phyloP scores from a whole-genome alignment of 2,329 filamentous ascomycete genomes.

The Nannizzia gypsea region DNA sequence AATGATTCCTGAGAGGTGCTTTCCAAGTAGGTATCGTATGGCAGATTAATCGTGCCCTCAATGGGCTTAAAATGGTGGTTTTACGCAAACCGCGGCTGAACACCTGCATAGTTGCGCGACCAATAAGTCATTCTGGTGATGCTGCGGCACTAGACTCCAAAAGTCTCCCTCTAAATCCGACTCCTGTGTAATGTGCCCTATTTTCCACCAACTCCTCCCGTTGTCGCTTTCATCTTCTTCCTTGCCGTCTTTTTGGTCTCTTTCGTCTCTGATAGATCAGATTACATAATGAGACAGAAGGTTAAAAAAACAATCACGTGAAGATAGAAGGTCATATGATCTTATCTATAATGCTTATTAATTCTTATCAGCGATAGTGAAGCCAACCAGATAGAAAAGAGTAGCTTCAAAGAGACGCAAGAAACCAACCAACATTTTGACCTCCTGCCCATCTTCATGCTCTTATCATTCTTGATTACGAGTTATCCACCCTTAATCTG shows the following conservation, averaged over 20 bases:
- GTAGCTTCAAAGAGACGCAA: too few species aligned
- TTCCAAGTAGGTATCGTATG: background rate
- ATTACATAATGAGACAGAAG: background rate
- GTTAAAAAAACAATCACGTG: background rate
- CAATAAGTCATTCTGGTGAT: background rate
- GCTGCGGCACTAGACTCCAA: background rate
- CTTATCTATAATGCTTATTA: background rate
- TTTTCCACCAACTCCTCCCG: background rate
- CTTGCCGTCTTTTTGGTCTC: background rate
- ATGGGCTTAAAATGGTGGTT: background rate
- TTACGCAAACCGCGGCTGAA: background rate
- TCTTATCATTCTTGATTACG: background rate
- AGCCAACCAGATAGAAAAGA: background rate
- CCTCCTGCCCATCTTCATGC: too few species aligned
- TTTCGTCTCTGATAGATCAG: background rate
- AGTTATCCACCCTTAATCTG: background rate
- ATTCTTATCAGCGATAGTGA: background rate
- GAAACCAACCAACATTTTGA: too few species aligned
- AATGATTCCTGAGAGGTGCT: conserved; percentile 2
- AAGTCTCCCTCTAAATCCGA: background rate
- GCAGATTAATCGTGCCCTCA: background rate
- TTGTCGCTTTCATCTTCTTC: background rate
- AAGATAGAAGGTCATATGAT: background rate
- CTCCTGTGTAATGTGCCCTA: background rate
- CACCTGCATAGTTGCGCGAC: background rate